phyloP scores from a whole-genome alignment of 495 filamentous ascomycete genomes.

The Hypoxylon fuscum region DNA sequence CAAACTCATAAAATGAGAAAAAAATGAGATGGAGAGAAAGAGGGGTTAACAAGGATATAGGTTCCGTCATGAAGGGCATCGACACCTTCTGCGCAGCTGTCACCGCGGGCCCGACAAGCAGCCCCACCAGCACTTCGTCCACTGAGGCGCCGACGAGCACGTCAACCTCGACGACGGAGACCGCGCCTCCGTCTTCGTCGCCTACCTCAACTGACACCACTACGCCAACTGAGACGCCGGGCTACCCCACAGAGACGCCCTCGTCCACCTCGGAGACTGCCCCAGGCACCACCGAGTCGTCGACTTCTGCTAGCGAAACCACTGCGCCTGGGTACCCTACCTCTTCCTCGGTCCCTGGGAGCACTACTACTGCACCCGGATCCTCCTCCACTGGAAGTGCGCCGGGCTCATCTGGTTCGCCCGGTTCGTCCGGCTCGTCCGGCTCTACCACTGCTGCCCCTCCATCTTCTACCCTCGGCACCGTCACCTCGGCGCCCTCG shows the following conservation, averaged over 20 bases:
- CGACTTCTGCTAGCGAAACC: neutral
- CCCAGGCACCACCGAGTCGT: conserved; percentile 7
- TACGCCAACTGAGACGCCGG: neutral
- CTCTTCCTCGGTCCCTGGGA: conserved; percentile 1
- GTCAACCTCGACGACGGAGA: conserved; percentile 6
- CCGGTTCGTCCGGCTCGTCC: neutral
- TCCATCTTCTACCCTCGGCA: neutral
- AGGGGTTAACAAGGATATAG: conserved; percentile 25
- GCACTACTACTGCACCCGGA: conserved; percentile 4
- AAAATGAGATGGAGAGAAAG: neutral
- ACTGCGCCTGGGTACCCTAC: conserved; percentile 7
- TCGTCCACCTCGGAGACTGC: conserved; percentile 15
- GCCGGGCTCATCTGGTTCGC: conserved; percentile 1
- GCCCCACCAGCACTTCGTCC: conserved; percentile 12
- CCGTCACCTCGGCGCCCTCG: conserved; percentile 1
- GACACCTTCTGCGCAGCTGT: conserved; percentile 43
- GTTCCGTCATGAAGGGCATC: conserved; percentile 39
- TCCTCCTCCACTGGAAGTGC: conserved; percentile 2
- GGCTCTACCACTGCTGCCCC: conserved; percentile 5
- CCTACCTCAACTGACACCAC: conserved; percentile 6
- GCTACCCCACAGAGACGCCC: conserved; percentile 1
- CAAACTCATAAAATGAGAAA: neutral
- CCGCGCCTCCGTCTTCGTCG: conserved; percentile 3
- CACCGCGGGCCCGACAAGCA: conserved; percentile 25
- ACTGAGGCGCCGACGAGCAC: conserved; percentile 11